phyloP scores from a whole-genome alignment of 352 stramenopile genomes.

The Discostella stelligera region DNA sequence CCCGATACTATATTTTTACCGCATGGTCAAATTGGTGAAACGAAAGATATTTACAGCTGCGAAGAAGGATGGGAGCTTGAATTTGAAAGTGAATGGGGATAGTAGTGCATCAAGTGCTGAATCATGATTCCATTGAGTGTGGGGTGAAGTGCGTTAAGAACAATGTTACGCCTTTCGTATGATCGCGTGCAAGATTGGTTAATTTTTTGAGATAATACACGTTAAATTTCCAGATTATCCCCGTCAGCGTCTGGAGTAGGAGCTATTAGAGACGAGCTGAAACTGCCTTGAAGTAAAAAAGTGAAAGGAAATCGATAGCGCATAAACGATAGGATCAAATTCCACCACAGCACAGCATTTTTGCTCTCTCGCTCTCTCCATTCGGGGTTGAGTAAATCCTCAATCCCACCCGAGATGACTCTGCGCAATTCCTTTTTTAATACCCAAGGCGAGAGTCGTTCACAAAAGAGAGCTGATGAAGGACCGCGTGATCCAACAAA shows the following conservation, averaged over 20 bases:
- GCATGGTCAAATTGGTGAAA: conserved; percentile 43
- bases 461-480: conserved; percentile 77
- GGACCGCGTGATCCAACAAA: conserved; percentile 75
- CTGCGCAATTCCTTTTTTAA: conserved; percentile 82
- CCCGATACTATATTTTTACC: conserved; percentile 58
- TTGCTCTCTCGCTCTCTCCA: conserved; percentile 73
- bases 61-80: neutral
- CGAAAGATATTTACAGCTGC: conserved; percentile 45
- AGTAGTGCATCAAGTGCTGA: neutral
- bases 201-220: neutral
- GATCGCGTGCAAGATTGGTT: neutral
- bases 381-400: conserved; percentile 68
- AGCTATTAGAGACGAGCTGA: conserved; percentile 76
- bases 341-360: conserved; percentile 80
- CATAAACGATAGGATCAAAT: conserved; percentile 80
- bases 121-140: neutral
- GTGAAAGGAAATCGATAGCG: conserved; percentile 78
- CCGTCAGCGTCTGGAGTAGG: conserved; percentile 59
- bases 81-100: conserved; percentile 18
- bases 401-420: conserved; percentile 77
- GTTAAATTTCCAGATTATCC: neutral
- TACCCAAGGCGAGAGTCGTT: conserved; percentile 82
- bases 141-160: neutral
- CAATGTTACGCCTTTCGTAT: neutral
- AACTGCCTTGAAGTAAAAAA: conserved; percentile 79